Evolutionary conservation across 768 basidiomycete genomes (phyloP), one percentile per base, ranked within the genome.

Genomic region (Roridomyces roridus): DNA sequence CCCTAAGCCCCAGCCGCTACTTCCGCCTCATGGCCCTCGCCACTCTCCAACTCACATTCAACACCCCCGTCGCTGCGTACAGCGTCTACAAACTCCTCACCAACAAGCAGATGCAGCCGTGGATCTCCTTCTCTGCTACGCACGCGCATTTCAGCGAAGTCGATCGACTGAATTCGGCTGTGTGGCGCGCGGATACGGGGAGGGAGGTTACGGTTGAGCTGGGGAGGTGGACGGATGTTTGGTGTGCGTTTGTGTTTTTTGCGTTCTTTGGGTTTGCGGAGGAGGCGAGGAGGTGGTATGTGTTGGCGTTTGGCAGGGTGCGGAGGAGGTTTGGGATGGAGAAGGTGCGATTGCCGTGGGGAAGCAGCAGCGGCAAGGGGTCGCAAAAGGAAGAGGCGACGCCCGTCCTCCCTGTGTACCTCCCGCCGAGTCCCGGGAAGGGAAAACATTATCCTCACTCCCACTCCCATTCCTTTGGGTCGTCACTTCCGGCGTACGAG

Each of bases 181-280:
- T 11, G 2, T 80, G 79, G 78, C 62, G 66, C 29, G 57, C 44
- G n/a, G 53, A 65, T 45, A 37, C 62, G 1, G 36, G 39, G 18
- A n/a, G 57, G 5, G 62, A 59, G 14, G 21, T 48, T 20, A 20
- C 51, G 10, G 10, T 81, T 31, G 76, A 78, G 62, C 57, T 72
- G 49, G 65, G 60, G 6, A 76, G 82, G 23, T 83, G 79, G 79
- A 50, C 74, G 11, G 51, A 69, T 21, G 70, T 80, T 15, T 51
- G 73, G 10, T 79, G 75, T 56, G 79, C 74, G 2, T 62, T 85
- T 11, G 24, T 80, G 7, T 84, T 86, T 70, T 86, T 87, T 63
- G 63, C 71, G 11, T 83, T 86, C 76, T 86, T 87, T 62, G 85
- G 84, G 3, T 78, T 85, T 46, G 79, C 79, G 9, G 77, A 79